A percentile compares a stretch with the other conserved stretches of the same genome.
Evolutionary conservation across 2,329 filamentous ascomycete genomes (phyloP).

Genomic region (Cordyceps fumosorosea): DNA sequence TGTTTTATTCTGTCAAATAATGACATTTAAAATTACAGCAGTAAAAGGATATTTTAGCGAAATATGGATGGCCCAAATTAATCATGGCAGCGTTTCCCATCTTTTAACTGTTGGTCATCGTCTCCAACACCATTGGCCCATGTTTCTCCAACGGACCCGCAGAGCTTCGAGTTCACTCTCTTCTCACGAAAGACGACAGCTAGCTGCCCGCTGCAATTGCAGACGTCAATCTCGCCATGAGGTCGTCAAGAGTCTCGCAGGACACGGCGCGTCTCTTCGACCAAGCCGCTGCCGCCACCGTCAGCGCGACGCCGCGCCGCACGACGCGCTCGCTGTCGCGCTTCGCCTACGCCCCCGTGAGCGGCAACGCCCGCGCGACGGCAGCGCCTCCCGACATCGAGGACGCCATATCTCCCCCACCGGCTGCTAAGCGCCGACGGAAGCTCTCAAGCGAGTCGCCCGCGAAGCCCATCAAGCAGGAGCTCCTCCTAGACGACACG

Average conservation of each 20-base stretch:
- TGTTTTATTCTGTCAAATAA: too few species aligned
- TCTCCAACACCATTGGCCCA: too few species aligned
- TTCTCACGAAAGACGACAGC: too few species aligned
- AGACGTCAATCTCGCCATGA: constrained; percentile 33
- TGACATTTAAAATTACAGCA: too few species aligned
- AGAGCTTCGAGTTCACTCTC: too few species aligned
- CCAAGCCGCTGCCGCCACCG: constrained; percentile 17
- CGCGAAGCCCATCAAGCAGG: constrained; percentile 16
- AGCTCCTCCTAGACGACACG: constrained; percentile 5
- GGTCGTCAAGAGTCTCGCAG: constrained; percentile 50
- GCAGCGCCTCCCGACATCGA: constrained; percentile 44
- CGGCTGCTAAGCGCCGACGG: constrained; percentile 22
- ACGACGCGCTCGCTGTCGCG: constrained; percentile 44
- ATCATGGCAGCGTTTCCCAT: too few species aligned
- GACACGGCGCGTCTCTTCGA: constrained; percentile 53
- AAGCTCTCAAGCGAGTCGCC: constrained; percentile 19
- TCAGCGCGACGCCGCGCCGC: constrained; percentile 30
- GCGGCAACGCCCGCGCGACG: constrained; percentile 20
- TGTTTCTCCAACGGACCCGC: too few species aligned
- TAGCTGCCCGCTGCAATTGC: too few species aligned
- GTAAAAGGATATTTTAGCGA: too few species aligned
- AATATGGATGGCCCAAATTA: too few species aligned
- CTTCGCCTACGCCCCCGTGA: constrained; percentile 33
- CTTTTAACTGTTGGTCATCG: too few species aligned
- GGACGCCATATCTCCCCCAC: constrained; percentile 37